Conservation (phyloP, 2,329 filamentous ascomycete species). For the Talaromyces pinophilus region DNA sequence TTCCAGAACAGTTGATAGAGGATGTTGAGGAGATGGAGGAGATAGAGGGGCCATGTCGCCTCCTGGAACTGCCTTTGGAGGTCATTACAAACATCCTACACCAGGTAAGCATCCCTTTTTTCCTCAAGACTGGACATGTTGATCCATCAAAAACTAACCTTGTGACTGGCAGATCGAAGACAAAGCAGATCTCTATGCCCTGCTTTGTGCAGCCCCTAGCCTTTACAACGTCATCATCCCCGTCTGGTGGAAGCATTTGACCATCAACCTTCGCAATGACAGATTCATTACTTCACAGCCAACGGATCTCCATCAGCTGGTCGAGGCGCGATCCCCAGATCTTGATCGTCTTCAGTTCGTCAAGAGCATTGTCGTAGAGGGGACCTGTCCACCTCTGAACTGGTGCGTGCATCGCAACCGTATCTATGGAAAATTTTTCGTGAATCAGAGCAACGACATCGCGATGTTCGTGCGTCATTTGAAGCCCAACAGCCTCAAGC, state of each 20-base stretch:
- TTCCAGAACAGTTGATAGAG: background rate
- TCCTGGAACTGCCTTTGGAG: slow-evolving; percentile 12
- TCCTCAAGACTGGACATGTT: background rate
- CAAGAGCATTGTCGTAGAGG: slow-evolving; percentile 7
- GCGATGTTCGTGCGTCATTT: slow-evolving; percentile 1
- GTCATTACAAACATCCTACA: slow-evolving; percentile 12
- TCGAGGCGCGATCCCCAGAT: background rate
- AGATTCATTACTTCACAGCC: background rate
- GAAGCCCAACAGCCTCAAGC: slow-evolving; percentile 6
- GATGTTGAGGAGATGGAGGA: background rate
- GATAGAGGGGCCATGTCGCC: background rate
- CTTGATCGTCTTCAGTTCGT: slow-evolving; percentile 9
- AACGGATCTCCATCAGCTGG: background rate
- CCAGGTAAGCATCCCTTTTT: background rate
- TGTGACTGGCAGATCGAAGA: background rate
- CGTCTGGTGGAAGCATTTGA: background rate
- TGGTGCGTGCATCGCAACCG: slow-evolving; percentile 7
- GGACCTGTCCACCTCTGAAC: background rate
- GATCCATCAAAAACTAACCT: background rate
- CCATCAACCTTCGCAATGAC: slow-evolving; percentile 8
- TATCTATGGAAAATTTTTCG: background rate
- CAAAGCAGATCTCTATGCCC: slow-evolving; percentile 4
- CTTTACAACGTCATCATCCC: slow-evolving; percentile 12
- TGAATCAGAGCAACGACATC: background rate
- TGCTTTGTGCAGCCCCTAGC: slow-evolving; percentile 6